phyloP scores from a whole-genome alignment of 768 basidiomycete genomes.

The Serendipita indica region DNA sequence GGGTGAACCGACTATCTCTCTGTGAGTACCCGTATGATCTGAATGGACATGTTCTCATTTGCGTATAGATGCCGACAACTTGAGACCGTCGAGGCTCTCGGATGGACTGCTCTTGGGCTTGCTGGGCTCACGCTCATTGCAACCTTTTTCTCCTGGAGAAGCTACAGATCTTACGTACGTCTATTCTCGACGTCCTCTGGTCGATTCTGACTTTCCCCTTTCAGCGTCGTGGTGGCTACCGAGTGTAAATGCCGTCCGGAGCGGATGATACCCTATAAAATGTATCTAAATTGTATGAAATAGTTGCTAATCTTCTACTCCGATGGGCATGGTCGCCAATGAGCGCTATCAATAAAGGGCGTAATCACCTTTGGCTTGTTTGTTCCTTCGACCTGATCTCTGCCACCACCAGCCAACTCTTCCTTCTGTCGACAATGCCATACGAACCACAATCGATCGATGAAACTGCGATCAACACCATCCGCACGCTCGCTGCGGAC shows the following conservation, averaged over 20 bases:
- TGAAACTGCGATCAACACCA: constrained; percentile 49
- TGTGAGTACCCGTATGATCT: not conserved
- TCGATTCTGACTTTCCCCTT: not conserved
- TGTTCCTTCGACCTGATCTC: not conserved
- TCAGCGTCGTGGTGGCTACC: not conserved
- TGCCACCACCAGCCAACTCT: not conserved
- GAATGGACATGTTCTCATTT: not conserved
- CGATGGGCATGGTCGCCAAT: not conserved
- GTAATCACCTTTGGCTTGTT: not conserved
- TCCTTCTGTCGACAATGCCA: constrained; percentile 14
- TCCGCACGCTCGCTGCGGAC: constrained; percentile 62
- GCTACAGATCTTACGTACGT: constrained; percentile 7
- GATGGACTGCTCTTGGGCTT: constrained; percentile 11
- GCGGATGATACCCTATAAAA: not conserved
- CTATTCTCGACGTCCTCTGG: not conserved
- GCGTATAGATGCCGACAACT: constrained; percentile 10
- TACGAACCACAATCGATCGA: constrained; percentile 27
- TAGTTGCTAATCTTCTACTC: not conserved
- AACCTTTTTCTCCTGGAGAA: constrained; percentile 8
- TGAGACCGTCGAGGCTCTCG: constrained; percentile 12
- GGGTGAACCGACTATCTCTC: not conserved
- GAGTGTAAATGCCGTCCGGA: not conserved
- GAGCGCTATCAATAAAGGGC: not conserved
- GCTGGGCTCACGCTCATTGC: constrained; percentile 7
- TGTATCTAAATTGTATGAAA: not conserved